A percentile compares a stretch with the other conserved stretches of the same genome.
Evolutionary conservation across 1,139 yeast genomes (phyloP).

Genomic region (Geotrichum bryndzae): DNA sequence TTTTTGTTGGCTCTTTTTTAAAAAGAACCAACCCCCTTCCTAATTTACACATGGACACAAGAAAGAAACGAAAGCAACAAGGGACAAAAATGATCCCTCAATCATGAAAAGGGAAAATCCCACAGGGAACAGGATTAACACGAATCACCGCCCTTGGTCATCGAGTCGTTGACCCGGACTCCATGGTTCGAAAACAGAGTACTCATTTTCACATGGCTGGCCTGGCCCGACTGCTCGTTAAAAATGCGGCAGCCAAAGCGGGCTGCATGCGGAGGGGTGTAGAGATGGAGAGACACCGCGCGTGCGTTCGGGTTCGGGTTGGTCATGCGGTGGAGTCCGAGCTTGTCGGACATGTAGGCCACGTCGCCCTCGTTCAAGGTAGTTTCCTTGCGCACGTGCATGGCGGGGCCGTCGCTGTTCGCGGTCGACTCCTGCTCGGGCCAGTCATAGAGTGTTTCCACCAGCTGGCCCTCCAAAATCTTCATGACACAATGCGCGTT

Average conservation of each 20-base stretch:
- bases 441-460: conserved; percentile 53
- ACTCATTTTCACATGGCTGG: conserved; percentile 55
- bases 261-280: conserved; percentile 75
- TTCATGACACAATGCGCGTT: conserved; percentile 58
- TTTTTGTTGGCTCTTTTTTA: too few species aligned
- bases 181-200: conserved; percentile 63
- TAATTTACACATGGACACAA: background rate
- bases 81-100: background rate
- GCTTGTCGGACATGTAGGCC: conserved; percentile 59
- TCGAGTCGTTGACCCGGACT: conserved; percentile 9
- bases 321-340: conserved; percentile 62
- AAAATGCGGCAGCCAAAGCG: conserved; percentile 59
- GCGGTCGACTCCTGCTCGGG: conserved; percentile 37
- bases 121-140: background rate
- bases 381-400: conserved; percentile 33
- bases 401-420: conserved; percentile 15
- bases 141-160: background rate
- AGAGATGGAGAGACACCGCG: conserved; percentile 68
- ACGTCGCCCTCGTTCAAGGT: conserved; percentile 44
- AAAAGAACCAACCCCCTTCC: too few species aligned
- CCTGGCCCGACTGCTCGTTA: conserved; percentile 48
- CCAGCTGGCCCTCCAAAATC: conserved; percentile 53
- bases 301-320: conserved; percentile 44
- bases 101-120: too few species aligned
- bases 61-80: background rate